phyloP scores from a whole-genome alignment of 2,329 filamentous ascomycete species.

The Apiospora saccharicola region DNA sequence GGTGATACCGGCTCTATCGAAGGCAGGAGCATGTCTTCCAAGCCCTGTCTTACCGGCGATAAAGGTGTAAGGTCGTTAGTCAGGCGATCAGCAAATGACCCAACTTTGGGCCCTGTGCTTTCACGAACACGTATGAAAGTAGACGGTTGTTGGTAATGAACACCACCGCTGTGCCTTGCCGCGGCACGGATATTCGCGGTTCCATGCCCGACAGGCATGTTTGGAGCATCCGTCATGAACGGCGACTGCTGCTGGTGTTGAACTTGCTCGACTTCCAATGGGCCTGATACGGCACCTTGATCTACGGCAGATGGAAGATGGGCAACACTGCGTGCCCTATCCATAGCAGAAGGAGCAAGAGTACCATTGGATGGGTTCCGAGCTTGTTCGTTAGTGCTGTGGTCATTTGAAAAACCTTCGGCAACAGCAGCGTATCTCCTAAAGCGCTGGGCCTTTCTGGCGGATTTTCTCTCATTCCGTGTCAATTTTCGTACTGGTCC shows the following conservation, averaged over 20 bases:
- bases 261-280: background rate
- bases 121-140: constrained; percentile 37
- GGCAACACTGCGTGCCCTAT: constrained; percentile 30
- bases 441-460: constrained; percentile 40
- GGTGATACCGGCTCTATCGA: constrained; percentile 44
- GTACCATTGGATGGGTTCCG: constrained; percentile 30
- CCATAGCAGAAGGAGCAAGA: constrained; percentile 29
- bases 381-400: constrained; percentile 19
- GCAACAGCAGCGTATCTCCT: constrained; percentile 45
- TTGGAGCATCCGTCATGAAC: background rate
- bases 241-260: background rate
- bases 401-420: constrained; percentile 39
- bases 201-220: background rate
- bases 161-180: background rate
- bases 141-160: constrained; percentile 29
- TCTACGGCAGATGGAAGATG: constrained; percentile 28
- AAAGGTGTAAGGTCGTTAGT: constrained; percentile 32
- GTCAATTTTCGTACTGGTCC: constrained; percentile 35
- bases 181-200: background rate
- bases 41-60: constrained; percentile 37
- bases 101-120: constrained; percentile 43
- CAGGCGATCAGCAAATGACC: constrained; percentile 32
- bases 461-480: constrained; percentile 38
- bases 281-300: background rate
- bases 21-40: constrained; percentile 43